Evolutionary conservation across 352 stramenopile genomes (phyloP).

Genomic region (Phytophthora boehmeriae): DNA sequence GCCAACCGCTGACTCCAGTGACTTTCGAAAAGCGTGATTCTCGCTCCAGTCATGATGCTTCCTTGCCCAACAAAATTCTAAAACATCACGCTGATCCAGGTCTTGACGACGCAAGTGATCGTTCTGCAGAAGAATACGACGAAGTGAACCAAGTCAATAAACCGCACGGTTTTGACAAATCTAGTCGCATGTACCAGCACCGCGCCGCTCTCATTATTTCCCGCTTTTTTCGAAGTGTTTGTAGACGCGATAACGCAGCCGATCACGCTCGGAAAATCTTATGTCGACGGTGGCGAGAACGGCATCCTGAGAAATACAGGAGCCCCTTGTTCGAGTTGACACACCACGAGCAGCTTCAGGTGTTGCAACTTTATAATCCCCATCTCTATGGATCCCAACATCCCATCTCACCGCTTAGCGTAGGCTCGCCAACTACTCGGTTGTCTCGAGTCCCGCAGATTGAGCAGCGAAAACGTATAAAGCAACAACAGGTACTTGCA

Average conservation of each 20-base stretch:
- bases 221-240: constrained; percentile 52
- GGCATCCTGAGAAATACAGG: constrained; percentile 27
- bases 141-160: not conserved
- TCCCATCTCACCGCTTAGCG: constrained; percentile 11
- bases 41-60: not conserved
- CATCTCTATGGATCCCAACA: constrained; percentile 43
- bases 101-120: not conserved
- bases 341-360: constrained; percentile 46
- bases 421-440: constrained; percentile 17
- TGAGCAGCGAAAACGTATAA: constrained; percentile 25
- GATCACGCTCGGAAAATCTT: constrained; percentile 33
- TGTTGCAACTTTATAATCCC: constrained; percentile 75
- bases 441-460: constrained; percentile 26
- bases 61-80: not conserved
- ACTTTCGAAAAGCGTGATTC: not conserved
- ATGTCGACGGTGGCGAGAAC: constrained; percentile 37
- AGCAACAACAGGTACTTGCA: constrained; percentile 26
- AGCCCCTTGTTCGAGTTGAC: constrained; percentile 37
- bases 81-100: not conserved
- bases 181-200: constrained; percentile 33
- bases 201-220: constrained; percentile 63
- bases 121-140: not conserved
- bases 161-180: constrained; percentile 4
- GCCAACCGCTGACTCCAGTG: not conserved
- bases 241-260: constrained; percentile 29